phyloP scores from a whole-genome alignment of 2,329 filamentous ascomycete genomes.

The Bisporella sp. region DNA sequence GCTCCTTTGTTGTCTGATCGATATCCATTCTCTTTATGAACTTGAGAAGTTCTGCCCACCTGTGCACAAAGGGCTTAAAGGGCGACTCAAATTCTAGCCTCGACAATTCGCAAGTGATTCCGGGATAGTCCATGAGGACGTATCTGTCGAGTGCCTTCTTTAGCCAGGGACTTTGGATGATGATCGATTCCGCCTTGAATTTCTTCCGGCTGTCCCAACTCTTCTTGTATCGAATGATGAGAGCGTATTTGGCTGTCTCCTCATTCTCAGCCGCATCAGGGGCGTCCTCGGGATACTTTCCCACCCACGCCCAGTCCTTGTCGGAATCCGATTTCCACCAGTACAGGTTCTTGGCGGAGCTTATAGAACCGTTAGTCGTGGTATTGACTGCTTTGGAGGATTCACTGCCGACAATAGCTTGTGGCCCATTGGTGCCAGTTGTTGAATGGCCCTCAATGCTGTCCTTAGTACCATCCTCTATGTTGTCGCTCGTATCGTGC shows the following conservation, averaged over 20 bases:
- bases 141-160: constrained; percentile 46
- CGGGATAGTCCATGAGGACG: constrained; percentile 28
- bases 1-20: constrained; percentile 37
- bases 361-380: constrained; percentile 7
- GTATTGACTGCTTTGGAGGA: too few relatives aligned
- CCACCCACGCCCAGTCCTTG: constrained; percentile 46
- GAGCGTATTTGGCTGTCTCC: constrained; percentile 52
- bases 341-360: constrained; percentile 39
- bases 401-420: too few relatives aligned
- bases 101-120: constrained; percentile 50
- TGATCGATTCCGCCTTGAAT: constrained; percentile 52
- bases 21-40: constrained; percentile 36
- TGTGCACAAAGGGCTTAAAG: constrained; percentile 57
- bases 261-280: constrained; percentile 51
- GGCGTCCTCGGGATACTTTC: constrained; percentile 45
- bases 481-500: too few relatives aligned
- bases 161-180: constrained; percentile 56
- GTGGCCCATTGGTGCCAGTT: too few relatives aligned
- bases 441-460: too few relatives aligned
- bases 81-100: constrained; percentile 52
- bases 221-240: constrained; percentile 50
- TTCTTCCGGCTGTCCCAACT: constrained; percentile 51
- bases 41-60: constrained; percentile 51
- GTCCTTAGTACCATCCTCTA: too few relatives aligned
- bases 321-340: constrained; percentile 40